Percentiles rank a stretch among this genome's conserved stretches.
phyloP scores from a whole-genome alignment of 768 basidiomycete species.

The Phallus indusiatus region DNA sequence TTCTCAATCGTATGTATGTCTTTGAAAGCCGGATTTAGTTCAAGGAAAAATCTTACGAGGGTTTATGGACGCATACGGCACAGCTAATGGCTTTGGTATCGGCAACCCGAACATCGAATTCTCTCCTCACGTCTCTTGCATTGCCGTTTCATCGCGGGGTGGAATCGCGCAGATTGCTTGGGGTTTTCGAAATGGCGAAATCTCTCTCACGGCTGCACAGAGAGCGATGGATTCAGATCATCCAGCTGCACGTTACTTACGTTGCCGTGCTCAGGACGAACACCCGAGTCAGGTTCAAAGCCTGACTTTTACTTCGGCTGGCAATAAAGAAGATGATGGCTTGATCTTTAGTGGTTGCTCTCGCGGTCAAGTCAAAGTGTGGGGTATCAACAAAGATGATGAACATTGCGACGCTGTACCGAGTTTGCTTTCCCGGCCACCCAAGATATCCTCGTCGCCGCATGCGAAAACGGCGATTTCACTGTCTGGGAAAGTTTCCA shows the following conservation, averaged over 20 bases:
- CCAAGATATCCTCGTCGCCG: constrained; percentile 39
- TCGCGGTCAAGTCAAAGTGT: constrained; percentile 56
- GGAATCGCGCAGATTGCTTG: constrained; percentile 60
- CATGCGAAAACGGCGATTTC: constrained; percentile 47
- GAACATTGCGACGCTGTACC: constrained; percentile 27
- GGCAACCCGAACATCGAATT: constrained; percentile 74
- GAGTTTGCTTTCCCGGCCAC: constrained; percentile 29
- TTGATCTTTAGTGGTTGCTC: constrained; percentile 5
- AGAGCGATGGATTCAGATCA: constrained; percentile 50
- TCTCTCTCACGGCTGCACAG: constrained; percentile 48
- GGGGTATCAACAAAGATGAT: constrained; percentile 32
- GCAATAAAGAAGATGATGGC: constrained; percentile 25
- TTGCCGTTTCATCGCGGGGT: constrained; percentile 44
- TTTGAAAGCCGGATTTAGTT: not conserved
- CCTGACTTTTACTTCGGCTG: constrained; percentile 36
- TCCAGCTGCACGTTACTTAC: constrained; percentile 35
- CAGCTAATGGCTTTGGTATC: constrained; percentile 46
- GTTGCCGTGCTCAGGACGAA: constrained; percentile 45
- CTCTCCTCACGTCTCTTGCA: constrained; percentile 47
- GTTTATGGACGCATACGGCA: constrained; percentile 54
- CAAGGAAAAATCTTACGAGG: constrained; percentile 50
- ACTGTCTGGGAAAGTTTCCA: constrained; percentile 43
- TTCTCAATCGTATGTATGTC: not conserved
- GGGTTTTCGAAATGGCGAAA: constrained; percentile 64
- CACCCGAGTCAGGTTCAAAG: constrained; percentile 55